Base-by-base conservation (phyloP, 192 early-diverging fungal genomes). In the Rhizophagus prolifer region DNA sequence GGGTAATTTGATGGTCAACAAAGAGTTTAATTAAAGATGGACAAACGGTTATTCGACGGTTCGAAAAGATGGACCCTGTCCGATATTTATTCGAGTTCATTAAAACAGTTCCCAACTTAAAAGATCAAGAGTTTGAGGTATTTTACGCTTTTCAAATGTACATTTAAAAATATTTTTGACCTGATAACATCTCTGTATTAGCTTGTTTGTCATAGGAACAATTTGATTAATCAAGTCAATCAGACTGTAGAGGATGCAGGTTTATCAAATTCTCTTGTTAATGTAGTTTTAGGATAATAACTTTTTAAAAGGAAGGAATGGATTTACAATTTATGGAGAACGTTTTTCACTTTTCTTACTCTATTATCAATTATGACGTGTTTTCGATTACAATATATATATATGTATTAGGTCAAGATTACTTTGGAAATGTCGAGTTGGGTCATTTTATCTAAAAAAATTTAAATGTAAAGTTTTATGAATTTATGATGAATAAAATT, bases 21-120 rank as follows among this genome's bases (percentile, higher is more conserved):
- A 16, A 50, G 23, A 50, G 10, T 70, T 89, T 94, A 44, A 82
- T 96, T 26, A 74, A 71, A 87, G 92, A 94, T 83, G 96, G 97
- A 19, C 81, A 85, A 23, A 90, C 90, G 23, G 79, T 91, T 34
- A 90, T 97, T 67, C 88, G 93, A 60, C 87, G 90, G 70, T 95
- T 99, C 80, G 75, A 80, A 44, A 94, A 92, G 79, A 77, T 87
- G 1, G 94, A 92, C 73, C 86, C 85, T 25, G 94, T 98, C 2
- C 86, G 81, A 41, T 79, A 80, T 8, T 79, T 99, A 44, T 97
- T 97, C 86, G 91, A 95, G 80, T 97, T 85, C 66, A 82, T 98
- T 80, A 97, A 95, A 80, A 82, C 87, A 62, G 85, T 90, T 16
- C 86, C 92, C 38, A 88, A 92, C 61, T 90, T 91, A 0, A 64